Evolutionary conservation across 2,329 filamentous ascomycete genomes (phyloP).

Genomic region (Ambrosiella beaveri): DNA sequence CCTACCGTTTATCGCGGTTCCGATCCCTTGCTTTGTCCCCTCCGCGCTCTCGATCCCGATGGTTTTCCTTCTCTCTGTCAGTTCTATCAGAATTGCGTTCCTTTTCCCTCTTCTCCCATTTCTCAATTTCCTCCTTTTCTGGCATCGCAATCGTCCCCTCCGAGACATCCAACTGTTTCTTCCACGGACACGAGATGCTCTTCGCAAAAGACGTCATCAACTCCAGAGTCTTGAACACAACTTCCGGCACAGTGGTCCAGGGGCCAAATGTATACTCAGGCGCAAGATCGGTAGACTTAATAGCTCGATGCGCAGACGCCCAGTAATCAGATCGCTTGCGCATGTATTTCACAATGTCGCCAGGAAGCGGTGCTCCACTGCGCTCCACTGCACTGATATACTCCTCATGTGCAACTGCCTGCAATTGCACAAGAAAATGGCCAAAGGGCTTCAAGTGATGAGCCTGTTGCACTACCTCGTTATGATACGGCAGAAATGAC

Average conservation of each 20-base stretch:
- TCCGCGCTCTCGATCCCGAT: not conserved
- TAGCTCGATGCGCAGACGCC: constrained; percentile 14
- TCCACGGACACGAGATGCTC: constrained; percentile 29
- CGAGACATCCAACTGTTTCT: constrained; percentile 26
- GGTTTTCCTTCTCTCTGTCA: not conserved
- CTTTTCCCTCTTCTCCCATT: not conserved
- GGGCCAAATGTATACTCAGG: constrained; percentile 19
- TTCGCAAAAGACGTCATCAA: constrained; percentile 28
- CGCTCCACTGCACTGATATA: constrained; percentile 23
- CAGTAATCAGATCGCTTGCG: constrained; percentile 11
- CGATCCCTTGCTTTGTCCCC: not conserved
- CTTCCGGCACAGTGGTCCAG: constrained; percentile 30
- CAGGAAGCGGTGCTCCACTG: constrained; percentile 18
- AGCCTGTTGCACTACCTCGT: constrained; percentile 22
- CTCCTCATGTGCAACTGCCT: constrained; percentile 29
- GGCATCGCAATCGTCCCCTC: not conserved
- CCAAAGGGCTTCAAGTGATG: constrained; percentile 24
- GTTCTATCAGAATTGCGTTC: not conserved
- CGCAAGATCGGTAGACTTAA: not conserved
- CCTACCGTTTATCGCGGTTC: not conserved
- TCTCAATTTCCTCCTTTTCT: not conserved
- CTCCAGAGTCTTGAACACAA: constrained; percentile 22
- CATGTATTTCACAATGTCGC: constrained; percentile 16
- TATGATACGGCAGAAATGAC: constrained; percentile 28
- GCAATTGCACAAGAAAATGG: constrained; percentile 27